These are phyloP conservation scores for Lindgomyces ingoldianus DNA, from an alignment of 495 filamentous ascomycete genomes.

Conservation along the genomic window DNA sequence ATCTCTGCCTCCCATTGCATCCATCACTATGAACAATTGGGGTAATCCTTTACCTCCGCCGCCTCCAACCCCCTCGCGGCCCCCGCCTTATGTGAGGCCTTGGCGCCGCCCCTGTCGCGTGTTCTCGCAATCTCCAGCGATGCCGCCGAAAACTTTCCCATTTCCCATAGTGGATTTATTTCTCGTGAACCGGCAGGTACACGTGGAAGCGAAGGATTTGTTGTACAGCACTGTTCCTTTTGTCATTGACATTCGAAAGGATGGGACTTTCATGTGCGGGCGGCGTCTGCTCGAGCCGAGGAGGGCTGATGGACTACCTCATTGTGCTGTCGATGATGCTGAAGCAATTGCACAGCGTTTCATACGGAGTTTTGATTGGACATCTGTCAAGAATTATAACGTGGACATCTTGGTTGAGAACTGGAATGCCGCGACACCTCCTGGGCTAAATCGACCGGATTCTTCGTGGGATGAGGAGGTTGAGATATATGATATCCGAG, in stretches of 20 bases:
- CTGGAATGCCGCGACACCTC: neutral
- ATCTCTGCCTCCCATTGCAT: no score
- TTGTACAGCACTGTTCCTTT: slow-evolving; percentile 31
- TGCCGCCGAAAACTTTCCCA: slow-evolving; percentile 7
- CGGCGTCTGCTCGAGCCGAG: slow-evolving; percentile 27
- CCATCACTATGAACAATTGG: no score
- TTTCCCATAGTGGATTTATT: slow-evolving; percentile 13
- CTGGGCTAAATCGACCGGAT: neutral
- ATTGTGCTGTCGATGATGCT: slow-evolving; percentile 6
- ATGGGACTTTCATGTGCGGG: slow-evolving; percentile 37
- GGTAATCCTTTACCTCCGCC: neutral
- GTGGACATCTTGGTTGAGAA: slow-evolving; percentile 35
- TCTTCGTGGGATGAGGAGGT: slow-evolving; percentile 35
- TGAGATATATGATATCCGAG: slow-evolving; percentile 37
- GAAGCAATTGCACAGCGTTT: slow-evolving; percentile 12
- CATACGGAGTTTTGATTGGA: slow-evolving; percentile 25
- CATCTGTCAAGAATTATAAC: slow-evolving; percentile 33
- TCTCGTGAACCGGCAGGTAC: slow-evolving; percentile 25
- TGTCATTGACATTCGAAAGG: slow-evolving; percentile 31
- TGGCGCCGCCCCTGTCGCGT: no score
- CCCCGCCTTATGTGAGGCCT: neutral
- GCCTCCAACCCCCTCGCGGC: neutral
- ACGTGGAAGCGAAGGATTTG: slow-evolving; percentile 28
- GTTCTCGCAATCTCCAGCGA: no score
- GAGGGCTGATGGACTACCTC: slow-evolving; percentile 21